These are phyloP conservation scores for Pseudogymnoascus pannorum DNA, from an alignment of 2,329 filamentous ascomycete genomes.

Conservation along the genomic window DNA sequence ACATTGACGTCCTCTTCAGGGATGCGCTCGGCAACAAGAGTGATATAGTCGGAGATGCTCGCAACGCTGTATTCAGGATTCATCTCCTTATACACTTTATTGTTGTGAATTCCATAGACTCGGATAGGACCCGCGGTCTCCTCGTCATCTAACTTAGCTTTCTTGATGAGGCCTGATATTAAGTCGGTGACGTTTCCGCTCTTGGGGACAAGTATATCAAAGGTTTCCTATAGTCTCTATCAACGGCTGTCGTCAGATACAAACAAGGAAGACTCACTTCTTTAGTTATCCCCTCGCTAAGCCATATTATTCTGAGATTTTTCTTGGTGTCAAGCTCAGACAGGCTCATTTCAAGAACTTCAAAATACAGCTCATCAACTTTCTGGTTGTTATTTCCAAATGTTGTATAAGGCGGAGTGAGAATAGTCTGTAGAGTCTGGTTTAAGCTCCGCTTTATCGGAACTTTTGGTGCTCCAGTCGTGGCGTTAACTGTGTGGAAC, in stretches of 20 bases:
- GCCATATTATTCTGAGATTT: conserved; percentile 70
- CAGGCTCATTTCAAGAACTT: conserved; percentile 88
- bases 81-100: conserved; percentile 79
- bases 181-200: conserved; percentile 75
- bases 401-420: conserved; percentile 65
- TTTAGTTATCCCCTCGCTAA: conserved; percentile 86
- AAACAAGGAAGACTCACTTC: conserved; percentile 51
- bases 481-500: conserved; percentile 78
- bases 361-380: conserved; percentile 78
- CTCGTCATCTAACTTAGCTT: conserved; percentile 72
- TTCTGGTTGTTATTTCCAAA: conserved; percentile 65
- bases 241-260: conserved; percentile 20
- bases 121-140: conserved; percentile 60
- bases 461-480: conserved; percentile 68
- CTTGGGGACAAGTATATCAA: conserved; percentile 82
- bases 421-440: conserved; percentile 64
- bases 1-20: conserved; percentile 63
- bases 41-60: conserved; percentile 78
- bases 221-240: conserved; percentile 51
- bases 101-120: conserved; percentile 73
- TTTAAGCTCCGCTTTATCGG: conserved; percentile 63
- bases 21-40: conserved; percentile 72
- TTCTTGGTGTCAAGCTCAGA: conserved; percentile 93
- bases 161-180: conserved; percentile 68
- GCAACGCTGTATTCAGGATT: conserved; percentile 63